A percentile compares a stretch with the other conserved stretches of the same genome.
These are phyloP conservation scores for Silene coronaria DNA, from an alignment of 179 eudicot species.

Conservation along the genomic window DNA sequence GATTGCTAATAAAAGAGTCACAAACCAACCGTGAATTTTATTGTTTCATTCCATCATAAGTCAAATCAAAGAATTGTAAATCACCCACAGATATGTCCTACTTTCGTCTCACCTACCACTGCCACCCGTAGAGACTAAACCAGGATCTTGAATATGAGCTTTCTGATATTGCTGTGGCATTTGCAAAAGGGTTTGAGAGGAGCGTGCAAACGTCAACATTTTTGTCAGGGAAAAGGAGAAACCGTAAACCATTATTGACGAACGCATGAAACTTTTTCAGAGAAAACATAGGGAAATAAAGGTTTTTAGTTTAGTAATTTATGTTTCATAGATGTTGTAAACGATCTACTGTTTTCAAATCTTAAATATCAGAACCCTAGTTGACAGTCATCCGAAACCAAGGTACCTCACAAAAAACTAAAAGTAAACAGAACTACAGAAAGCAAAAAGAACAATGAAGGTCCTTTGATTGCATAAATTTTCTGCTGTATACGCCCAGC, in stretches of 20 bases:
- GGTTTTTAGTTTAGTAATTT: conserved; percentile 15
- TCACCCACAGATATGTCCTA: no score
- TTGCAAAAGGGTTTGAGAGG: background rate
- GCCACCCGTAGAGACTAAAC: background rate
- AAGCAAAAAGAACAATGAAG: conserved; percentile 11
- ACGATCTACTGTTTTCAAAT: conserved; percentile 13
- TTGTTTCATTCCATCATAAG: background rate
- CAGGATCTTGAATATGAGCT: background rate
- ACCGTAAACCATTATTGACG: background rate
- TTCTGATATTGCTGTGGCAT: background rate
- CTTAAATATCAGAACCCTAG: conserved; percentile 8
- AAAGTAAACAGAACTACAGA: conserved; percentile 19
- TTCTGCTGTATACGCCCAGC: conserved; percentile 11
- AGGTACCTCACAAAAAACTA: conserved; percentile 14
- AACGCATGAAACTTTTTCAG: conserved; percentile 4
- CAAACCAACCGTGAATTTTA: background rate
- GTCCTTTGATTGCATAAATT: conserved; percentile 19
- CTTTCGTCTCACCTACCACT: no score
- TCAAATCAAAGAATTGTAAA: no score
- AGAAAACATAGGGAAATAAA: background rate
- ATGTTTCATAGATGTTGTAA: background rate
- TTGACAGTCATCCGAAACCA: conserved; percentile 11
- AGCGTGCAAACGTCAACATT: no score
- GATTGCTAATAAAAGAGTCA: background rate
- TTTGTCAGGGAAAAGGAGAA: no score